phyloP scores from a whole-genome alignment of 805 yeast species.

The Candida coquimbonensis region DNA sequence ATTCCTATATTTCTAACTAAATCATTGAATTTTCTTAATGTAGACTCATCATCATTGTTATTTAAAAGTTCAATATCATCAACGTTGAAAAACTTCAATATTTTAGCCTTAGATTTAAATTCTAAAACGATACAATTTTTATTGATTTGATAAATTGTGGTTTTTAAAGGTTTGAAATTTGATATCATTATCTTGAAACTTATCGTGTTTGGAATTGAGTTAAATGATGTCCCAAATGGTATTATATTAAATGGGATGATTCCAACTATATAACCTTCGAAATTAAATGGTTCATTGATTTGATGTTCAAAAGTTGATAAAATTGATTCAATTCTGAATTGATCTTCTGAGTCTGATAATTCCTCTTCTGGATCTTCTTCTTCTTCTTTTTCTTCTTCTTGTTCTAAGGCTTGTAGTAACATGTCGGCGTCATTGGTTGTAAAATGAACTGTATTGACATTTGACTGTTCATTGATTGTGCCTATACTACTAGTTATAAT shows the following conservation, averaged over 20 bases:
- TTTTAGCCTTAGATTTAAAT: constrained; percentile 9
- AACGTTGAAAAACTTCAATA: constrained; percentile 10
- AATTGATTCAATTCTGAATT: not conserved
- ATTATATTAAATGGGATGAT: constrained; percentile 8
- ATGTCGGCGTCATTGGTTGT: too few species aligned
- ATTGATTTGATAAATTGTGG: constrained; percentile 4
- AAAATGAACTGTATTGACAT: too few species aligned
- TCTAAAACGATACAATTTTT: constrained; percentile 14
- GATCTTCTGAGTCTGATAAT: not conserved
- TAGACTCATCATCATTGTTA: not conserved
- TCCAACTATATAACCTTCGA: constrained; percentile 13
- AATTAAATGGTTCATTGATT: not conserved
- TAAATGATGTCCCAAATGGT: constrained; percentile 12
- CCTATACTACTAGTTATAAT: too few species aligned
- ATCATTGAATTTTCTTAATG: not conserved
- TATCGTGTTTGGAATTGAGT: constrained; percentile 4
- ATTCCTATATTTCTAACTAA: not conserved
- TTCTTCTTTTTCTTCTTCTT: too few species aligned
- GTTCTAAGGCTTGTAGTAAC: too few species aligned
- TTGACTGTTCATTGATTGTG: too few species aligned
- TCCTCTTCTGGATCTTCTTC: too few species aligned
- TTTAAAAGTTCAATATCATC: constrained; percentile 3
- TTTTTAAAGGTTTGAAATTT: constrained; percentile 2
- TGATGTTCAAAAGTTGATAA: not conserved
- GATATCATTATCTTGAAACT: constrained; percentile 15